Base-by-base conservation (phyloP, 225 moss, liverwort and hornwort species). In the Polytrichum formosum region DNA sequence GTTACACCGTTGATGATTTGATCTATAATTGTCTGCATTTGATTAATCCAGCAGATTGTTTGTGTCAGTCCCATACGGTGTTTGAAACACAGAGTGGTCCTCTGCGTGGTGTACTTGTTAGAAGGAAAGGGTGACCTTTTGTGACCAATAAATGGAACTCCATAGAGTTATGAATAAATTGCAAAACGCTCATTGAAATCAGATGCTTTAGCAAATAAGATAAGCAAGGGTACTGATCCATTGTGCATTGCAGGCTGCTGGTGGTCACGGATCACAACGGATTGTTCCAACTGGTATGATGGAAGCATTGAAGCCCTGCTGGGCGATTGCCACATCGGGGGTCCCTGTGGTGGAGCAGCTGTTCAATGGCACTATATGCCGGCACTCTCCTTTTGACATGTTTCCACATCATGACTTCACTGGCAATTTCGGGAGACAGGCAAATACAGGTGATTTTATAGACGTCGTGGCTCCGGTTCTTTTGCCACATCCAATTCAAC, bases 311-410 rank as follows among this genome's bases (percentile, higher is more conserved):
- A 93, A 84, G 76, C 93, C 96, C 37, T 96, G 96, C 81, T 96
- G 96, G 96, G 93, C 93, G 62, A 80, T 96, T 28, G 96, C 96
- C 56, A 96, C 96, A 69, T 91, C 96, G 63, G 96, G 96, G 59
- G 89, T 96, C 59, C 93, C 93, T 46, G 91, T 93, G 54, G 83
- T 93, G 81, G 93, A 92, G 78, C 81, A 85, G 37, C 74, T 96
- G 31, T 96, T 96, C 67, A 91, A 96, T 71, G 96, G 91, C 55
- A 91, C 93, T 18, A 90, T 96, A 35, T 96, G 96, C 74, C 85
- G 93, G 75, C 91, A 92, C 79, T 93, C 96, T 69, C 85, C 90
- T 22, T 96, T 84, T 67, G 86, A 72, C 64, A 75, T 70, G 9
- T 91, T 87, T 67, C 91, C 93, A 69, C 81, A 87, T 22, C 78